phyloP scores from a whole-genome alignment of 331 rosid species.

The Quercus phellos region DNA sequence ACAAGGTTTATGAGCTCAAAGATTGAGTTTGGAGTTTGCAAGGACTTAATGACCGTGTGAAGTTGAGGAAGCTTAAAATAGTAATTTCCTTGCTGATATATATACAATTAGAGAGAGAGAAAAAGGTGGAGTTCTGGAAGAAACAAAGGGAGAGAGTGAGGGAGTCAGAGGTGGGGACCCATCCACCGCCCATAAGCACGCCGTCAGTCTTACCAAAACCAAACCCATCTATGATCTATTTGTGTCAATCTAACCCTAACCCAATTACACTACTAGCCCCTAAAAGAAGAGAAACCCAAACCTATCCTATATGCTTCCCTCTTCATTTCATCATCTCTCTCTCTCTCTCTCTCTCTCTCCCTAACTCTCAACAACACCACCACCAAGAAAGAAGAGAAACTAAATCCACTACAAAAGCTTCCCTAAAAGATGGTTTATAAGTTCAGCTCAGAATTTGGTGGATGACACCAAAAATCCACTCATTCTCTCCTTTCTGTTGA shows the following conservation, averaged over 20 bases:
- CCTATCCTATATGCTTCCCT: neutral
- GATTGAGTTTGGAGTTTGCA: neutral
- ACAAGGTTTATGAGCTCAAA: neutral
- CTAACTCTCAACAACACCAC: slow-evolving; percentile 22
- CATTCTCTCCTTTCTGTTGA: slow-evolving; percentile 11
- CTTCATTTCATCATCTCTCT: neutral
- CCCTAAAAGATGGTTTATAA: slow-evolving; percentile 2
- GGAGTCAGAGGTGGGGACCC: slow-evolving; percentile 53
- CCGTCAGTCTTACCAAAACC: slow-evolving; percentile 45
- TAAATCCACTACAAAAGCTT: neutral
- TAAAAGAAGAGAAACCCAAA: neutral
- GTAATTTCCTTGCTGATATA: neutral
- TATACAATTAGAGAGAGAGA: neutral
- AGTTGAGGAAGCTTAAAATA: neutral
- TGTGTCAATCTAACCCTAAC: slow-evolving; percentile 58
- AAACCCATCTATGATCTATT: slow-evolving; percentile 40
- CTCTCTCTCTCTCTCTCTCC: neutral
- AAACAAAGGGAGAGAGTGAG: neutral
- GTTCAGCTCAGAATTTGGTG: slow-evolving; percentile 21
- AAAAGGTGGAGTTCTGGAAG: slow-evolving; percentile 5
- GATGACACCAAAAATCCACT: slow-evolving; percentile 27
- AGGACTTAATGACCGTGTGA: neutral
- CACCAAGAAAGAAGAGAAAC: neutral
- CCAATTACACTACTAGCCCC: slow-evolving; percentile 7
- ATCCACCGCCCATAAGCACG: slow-evolving; percentile 77